A percentile compares a stretch with the other conserved stretches of the same genome.
These are phyloP conservation scores for Candida nonsorbophila DNA, from an alignment of 805 yeast genomes.

Conservation along the genomic window DNA sequence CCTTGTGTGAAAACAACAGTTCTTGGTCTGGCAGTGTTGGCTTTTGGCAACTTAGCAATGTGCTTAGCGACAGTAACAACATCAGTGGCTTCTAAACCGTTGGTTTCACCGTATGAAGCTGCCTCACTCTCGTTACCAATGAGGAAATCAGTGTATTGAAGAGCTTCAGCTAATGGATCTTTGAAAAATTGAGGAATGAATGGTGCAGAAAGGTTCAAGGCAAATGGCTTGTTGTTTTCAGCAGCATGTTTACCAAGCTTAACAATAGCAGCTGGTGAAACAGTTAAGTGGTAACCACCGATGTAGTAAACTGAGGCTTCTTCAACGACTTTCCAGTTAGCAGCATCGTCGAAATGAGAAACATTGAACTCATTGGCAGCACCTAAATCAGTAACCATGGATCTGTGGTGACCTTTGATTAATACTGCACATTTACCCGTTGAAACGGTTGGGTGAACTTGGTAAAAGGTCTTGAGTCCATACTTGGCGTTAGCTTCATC, in stretches of 20 bases:
- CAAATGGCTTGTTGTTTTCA: constrained; percentile 67
- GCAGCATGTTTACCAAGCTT: constrained; percentile 92
- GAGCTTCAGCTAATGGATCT: constrained; percentile 71
- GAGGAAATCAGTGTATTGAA: constrained; percentile 86
- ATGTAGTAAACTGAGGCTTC: constrained; percentile 79
- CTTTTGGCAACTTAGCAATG: constrained; percentile 77
- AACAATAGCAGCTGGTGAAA: constrained; percentile 89
- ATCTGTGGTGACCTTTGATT: constrained; percentile 82
- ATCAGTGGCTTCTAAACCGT: constrained; percentile 56
- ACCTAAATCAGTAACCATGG: constrained; percentile 91
- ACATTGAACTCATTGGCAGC: constrained; percentile 98
- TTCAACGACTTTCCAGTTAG: constrained; percentile 85
- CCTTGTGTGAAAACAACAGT: constrained; percentile 95
- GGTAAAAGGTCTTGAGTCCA: constrained; percentile 84
- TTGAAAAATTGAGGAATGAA: constrained; percentile 95
- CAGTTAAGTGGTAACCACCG: constrained; percentile 99
- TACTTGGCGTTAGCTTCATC: constrained; percentile 78
- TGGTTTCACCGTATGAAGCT: constrained; percentile 86
- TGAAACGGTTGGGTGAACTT: constrained; percentile 67
- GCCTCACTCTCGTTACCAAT: constrained; percentile 98
- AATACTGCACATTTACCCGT: constrained; percentile 99
- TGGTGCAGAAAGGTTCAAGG: constrained; percentile 92
- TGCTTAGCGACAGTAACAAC: constrained; percentile 74
- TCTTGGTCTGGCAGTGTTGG: constrained; percentile 63
- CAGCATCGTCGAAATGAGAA: constrained; percentile 79